These are phyloP conservation scores for Jaltomata sinuosa DNA, from an alignment of 257 asterid species.

Conservation along the genomic window DNA sequence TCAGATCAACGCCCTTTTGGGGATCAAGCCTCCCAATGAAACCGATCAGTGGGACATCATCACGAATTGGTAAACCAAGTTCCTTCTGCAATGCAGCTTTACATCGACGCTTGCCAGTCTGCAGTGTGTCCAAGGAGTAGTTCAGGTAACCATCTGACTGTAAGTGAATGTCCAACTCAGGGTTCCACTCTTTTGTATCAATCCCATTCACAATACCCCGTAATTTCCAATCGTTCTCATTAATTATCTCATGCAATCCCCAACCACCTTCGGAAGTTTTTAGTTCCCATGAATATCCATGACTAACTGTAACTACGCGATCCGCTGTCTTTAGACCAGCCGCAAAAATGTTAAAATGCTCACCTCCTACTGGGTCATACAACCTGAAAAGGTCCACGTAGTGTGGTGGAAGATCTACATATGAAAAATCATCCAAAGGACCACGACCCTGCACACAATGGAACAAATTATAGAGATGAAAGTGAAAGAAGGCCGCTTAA, in stretches of 20 bases:
- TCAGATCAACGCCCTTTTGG: conserved; percentile 89
- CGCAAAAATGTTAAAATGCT: conserved; percentile 86
- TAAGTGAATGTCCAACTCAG: conserved; percentile 60
- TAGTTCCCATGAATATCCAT: conserved; percentile 83
- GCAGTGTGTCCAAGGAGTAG: conserved; percentile 73
- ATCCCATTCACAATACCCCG: conserved; percentile 88
- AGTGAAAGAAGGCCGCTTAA: not conserved
- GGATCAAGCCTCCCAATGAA: conserved; percentile 89
- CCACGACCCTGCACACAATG: conserved; percentile 74
- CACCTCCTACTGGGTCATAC: conserved; percentile 90
- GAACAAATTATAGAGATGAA: conserved; percentile 2
- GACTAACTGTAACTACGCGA: conserved; percentile 83
- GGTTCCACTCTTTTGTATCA: conserved; percentile 89
- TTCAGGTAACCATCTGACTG: conserved; percentile 66
- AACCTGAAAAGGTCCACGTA: conserved; percentile 60
- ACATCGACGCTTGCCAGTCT: conserved; percentile 63
- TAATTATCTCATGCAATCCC: conserved; percentile 82
- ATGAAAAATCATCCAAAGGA: conserved; percentile 59
- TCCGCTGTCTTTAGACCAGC: conserved; percentile 90
- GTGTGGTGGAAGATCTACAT: conserved; percentile 66
- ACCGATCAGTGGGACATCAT: conserved; percentile 62
- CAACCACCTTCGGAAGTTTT: conserved; percentile 91
- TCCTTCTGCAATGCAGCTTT: conserved; percentile 86
- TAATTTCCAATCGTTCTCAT: conserved; percentile 71
- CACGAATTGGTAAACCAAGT: conserved; percentile 61